Evolutionary conservation across 768 basidiomycete species (phyloP).

Genomic region (Kwoniella bestiolae): DNA sequence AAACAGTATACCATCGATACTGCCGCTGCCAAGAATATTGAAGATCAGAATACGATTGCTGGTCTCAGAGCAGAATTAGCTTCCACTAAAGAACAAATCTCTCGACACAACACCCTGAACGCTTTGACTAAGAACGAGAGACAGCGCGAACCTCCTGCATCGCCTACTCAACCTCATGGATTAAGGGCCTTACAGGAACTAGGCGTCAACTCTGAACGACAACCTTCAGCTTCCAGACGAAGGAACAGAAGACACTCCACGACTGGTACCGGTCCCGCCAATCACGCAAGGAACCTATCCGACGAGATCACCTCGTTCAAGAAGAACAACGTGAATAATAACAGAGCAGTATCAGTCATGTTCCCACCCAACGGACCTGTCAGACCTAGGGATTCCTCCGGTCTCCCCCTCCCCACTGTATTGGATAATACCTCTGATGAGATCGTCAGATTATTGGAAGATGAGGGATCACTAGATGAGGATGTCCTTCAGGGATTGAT

Average conservation of each 20-base stretch:
- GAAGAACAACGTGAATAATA: slow-evolving; percentile 37
- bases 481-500: slow-evolving; percentile 90
- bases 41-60: slow-evolving; percentile 83
- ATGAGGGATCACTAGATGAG: slow-evolving; percentile 84
- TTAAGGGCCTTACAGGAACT: slow-evolving; percentile 65
- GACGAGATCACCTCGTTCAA: slow-evolving; percentile 71
- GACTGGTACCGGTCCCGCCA: slow-evolving; percentile 60
- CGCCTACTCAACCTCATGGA: slow-evolving; percentile 66
- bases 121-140: slow-evolving; percentile 75
- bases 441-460: slow-evolving; percentile 91
- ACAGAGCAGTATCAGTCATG: slow-evolving; percentile 52
- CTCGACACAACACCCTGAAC: slow-evolving; percentile 91
- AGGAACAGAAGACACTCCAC: slow-evolving; percentile 45
- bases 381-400: slow-evolving; percentile 51
- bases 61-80: slow-evolving; percentile 91
- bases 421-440: slow-evolving; percentile 91
- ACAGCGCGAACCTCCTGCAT: slow-evolving; percentile 78
- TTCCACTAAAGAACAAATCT: slow-evolving; percentile 90
- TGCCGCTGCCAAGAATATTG: slow-evolving; percentile 65
- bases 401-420: slow-evolving; percentile 60
- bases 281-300: slow-evolving; percentile 67
- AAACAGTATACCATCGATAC: slow-evolving; percentile 71
- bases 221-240: slow-evolving; percentile 29
- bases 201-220: slow-evolving; percentile 19
- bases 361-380: slow-evolving; percentile 50